A percentile compares a stretch with the other conserved stretches of the same genome.
phyloP scores from a whole-genome alignment of 2,329 filamentous ascomycete species.

The Epichloe uncinata region DNA sequence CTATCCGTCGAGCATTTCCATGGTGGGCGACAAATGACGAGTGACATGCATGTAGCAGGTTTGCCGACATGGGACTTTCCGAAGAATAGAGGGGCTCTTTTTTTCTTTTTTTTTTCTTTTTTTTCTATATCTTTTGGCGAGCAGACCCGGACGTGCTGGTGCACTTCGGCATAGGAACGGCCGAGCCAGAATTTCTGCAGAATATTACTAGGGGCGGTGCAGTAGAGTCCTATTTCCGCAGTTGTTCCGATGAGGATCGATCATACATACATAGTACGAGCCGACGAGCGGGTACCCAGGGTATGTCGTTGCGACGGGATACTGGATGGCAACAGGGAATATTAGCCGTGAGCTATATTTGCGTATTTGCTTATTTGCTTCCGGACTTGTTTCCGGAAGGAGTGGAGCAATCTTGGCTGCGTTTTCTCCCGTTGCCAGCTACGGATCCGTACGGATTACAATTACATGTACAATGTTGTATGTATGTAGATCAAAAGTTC shows the following conservation, averaged over 20 bases:
- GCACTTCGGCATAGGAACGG: too few species aligned
- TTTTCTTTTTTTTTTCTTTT: rapidly evolving
- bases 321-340: not conserved
- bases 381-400: not conserved
- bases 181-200: too few species aligned
- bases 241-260: too few species aligned
- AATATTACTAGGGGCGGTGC: too few species aligned
- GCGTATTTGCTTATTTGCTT: not conserved
- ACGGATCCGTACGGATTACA: too few species aligned
- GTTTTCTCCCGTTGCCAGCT: too few species aligned
- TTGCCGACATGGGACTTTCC: not conserved
- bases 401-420: not conserved
- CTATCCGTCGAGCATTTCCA: too few species aligned
- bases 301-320: not conserved
- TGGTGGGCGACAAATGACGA: too few species aligned
- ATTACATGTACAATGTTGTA: too few species aligned
- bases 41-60: not conserved
- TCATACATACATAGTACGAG: too few species aligned
- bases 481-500: not conserved
- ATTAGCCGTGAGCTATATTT: not conserved
- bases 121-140: not conserved
- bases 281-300: too few species aligned
- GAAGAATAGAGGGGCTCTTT: not conserved
- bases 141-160: not conserved
- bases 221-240: too few species aligned